These are phyloP conservation scores for Talaromyces sp. DNA, from an alignment of 2,329 filamentous ascomycete species.

Conservation along the genomic window DNA sequence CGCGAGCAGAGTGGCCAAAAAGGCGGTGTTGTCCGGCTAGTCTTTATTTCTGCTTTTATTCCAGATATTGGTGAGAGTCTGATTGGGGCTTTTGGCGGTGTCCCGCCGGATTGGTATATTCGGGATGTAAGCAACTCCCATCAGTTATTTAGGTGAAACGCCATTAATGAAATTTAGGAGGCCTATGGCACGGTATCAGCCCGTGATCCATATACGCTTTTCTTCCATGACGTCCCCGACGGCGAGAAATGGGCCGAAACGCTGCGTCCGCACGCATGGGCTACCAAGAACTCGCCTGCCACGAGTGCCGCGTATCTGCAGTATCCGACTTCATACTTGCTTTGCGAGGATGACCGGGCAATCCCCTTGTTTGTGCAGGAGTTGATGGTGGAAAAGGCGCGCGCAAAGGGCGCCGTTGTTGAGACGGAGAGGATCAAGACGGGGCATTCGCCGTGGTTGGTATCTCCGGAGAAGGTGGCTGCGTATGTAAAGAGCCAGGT, in stretches of 20 bases:
- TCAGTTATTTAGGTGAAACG: no score
- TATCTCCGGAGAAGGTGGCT: conserved; percentile 12
- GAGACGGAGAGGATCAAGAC: conserved; percentile 25
- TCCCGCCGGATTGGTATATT: conserved; percentile 24
- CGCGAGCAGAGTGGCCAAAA: conserved; percentile 20
- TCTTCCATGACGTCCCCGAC: conserved; percentile 28
- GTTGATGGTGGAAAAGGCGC: conserved; percentile 25
- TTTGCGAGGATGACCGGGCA: conserved; percentile 26
- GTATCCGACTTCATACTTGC: conserved; percentile 22
- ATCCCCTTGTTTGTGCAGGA: conserved; percentile 26
- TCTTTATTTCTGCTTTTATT: conserved; percentile 31
- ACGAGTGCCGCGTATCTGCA: conserved; percentile 21
- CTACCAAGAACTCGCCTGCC: conserved; percentile 22
- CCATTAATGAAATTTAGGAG: neutral
- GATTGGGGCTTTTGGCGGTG: conserved; percentile 25
- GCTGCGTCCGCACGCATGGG: conserved; percentile 27
- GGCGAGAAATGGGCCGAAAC: conserved; percentile 23
- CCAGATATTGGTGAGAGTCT: conserved; percentile 26
- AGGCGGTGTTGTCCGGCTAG: conserved; percentile 29
- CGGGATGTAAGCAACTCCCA: conserved; percentile 17
- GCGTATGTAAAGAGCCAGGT: neutral
- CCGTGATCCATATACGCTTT: conserved; percentile 19
- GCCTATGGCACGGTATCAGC: conserved; percentile 20
- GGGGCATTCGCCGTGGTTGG: conserved; percentile 27
- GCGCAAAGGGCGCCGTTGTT: conserved; percentile 20